Base-by-base conservation (phyloP, 768 basidiomycete species). In the Phaeotremella fagi region DNA sequence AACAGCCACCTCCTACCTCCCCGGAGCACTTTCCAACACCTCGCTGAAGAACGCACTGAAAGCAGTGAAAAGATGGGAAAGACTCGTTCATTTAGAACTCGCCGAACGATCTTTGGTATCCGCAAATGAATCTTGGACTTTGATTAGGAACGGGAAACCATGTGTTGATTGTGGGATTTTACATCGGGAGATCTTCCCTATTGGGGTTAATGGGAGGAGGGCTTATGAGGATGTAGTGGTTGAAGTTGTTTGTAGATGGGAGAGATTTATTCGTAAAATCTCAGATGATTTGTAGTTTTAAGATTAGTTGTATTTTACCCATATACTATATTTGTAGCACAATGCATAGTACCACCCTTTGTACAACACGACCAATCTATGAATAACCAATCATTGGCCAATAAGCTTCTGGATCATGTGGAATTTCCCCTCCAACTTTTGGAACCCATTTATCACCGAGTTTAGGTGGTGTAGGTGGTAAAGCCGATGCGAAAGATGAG, bases 341-440 rank as follows among this genome's bases (percentile, higher is more conserved):
- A 7, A 41, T 41, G 38, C 38, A 41, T 41, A 20, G 6, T 12
- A 33, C 7, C 7, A 7, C 31, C 7, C 6, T 20, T 18, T 41
- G 38, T 41, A 41, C 38, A 41, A 41, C 12, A 6, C 38, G 22
- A 11, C 38, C 22, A 22, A 14, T 41, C 38, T 20, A 22, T 12
- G 12, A 7, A 7, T 7, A 14, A 38, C 70, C 64, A 24, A 71
- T 62, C 75, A 76, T 76, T 11, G 75, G 75, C 64, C 88, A 94
- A 75, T 91, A 91, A 2, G 85, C 78, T 66, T 85, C 73, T 38
- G 85, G 83, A 54, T 84, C 84, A 68, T 91, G 89, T 18, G 90
- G 90, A n/a, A 88, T 83, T 64, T 86, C 82, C 2, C 82, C 82
- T 1, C 86, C 82, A 37, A 79, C 75, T 68, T 83, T 75, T 3